These are phyloP conservation scores for Albugo laibachii DNA, from an alignment of 352 stramenopile genomes.

Conservation along the genomic window DNA sequence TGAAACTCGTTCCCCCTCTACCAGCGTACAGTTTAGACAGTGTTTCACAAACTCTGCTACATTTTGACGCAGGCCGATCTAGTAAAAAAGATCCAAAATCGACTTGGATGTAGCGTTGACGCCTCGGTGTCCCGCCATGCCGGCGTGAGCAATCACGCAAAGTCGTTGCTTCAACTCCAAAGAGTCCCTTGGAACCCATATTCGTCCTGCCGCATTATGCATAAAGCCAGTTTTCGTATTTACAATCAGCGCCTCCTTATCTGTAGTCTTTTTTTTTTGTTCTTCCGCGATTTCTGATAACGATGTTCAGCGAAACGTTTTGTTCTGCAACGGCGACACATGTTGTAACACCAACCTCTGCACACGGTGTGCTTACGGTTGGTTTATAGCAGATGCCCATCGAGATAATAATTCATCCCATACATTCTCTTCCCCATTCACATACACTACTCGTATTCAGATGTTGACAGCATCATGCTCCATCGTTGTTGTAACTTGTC, in stretches of 20 bases:
- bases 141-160: constrained; percentile 13
- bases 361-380: background rate
- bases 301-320: constrained; percentile 6
- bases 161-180: constrained; percentile 7
- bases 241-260: background rate
- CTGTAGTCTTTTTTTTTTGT: background rate
- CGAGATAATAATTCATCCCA: constrained; percentile 13
- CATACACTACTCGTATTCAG: constrained; percentile 10
- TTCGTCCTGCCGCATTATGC: background rate
- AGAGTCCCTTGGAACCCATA: constrained; percentile 11
- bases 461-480: constrained; percentile 4
- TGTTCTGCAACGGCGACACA: constrained; percentile 2
- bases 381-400: constrained; percentile 1
- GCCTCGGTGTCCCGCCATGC: constrained; percentile 9
- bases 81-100: constrained; percentile 7
- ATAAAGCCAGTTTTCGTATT: background rate
- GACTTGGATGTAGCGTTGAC: constrained; percentile 4
- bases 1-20: constrained; percentile 2
- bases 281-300: constrained; percentile 2
- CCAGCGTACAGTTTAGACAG: constrained; percentile 4
- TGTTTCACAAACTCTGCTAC: constrained; percentile 6
- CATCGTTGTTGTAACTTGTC: constrained; percentile 14
- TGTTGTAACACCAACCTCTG: background rate
- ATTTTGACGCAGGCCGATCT: constrained; percentile 2
- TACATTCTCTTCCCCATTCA: constrained; percentile 9